Evolutionary conservation across 805 yeast species (phyloP).

Genomic region (Spathaspora sp.): DNA sequence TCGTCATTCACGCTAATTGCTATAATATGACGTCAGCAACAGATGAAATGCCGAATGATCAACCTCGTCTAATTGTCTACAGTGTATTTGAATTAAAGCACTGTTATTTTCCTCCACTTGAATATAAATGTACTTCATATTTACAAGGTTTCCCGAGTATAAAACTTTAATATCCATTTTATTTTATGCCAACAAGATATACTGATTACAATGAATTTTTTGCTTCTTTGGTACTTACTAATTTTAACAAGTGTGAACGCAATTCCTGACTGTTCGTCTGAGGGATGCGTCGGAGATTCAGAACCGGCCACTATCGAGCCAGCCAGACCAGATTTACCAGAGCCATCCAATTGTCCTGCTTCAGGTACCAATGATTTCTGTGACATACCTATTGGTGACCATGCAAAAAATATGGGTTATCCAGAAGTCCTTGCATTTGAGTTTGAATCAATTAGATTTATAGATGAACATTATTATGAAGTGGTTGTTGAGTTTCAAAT

Average conservation of each 20-base stretch:
- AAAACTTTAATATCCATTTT: neutral
- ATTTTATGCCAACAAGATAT: neutral
- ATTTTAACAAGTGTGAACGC: neutral
- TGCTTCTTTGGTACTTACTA: neutral
- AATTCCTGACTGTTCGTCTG: neutral
- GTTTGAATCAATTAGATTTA: neutral
- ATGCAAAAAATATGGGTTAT: neutral
- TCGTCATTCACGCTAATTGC: no score
- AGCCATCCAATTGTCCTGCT: no score
- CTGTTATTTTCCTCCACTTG: no score
- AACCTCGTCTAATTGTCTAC: no score
- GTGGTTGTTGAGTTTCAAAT: neutral
- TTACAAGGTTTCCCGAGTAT: no score
- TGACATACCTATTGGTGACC: neutral
- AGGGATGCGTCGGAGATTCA: neutral
- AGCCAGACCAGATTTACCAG: no score
- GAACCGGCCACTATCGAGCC: neutral
- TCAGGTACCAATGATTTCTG: neutral
- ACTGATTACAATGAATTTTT: neutral
- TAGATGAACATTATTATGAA: neutral
- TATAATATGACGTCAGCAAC: no score
- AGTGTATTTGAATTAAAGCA: no score
- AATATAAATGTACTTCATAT: no score
- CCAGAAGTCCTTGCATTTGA: neutral
- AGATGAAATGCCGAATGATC: no score